Conservation (phyloP, 305 asterid genomes). For the Solanum aculeatissimum region DNA sequence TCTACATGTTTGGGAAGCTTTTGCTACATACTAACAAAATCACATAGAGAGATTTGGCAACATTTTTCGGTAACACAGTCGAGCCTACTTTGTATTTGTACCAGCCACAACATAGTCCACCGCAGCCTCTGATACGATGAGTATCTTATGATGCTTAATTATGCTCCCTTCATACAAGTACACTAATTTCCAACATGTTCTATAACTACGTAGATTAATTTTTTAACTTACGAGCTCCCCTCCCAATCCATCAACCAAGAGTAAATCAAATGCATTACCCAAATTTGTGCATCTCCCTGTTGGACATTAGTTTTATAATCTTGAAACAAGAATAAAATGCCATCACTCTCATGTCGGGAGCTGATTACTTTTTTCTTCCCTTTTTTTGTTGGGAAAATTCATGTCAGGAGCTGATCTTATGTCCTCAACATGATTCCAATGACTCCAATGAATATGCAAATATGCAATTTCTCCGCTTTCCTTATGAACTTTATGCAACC, state of each 20-base stretch:
- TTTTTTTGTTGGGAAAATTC: background rate
- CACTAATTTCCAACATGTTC: background rate
- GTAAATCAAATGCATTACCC: background rate
- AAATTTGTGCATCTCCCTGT: background rate
- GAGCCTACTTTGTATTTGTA: background rate
- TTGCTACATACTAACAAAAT: background rate
- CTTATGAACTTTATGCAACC: background rate
- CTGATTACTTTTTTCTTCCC: background rate
- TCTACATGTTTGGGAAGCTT: background rate
- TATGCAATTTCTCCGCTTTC: background rate
- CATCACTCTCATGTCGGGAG: background rate
- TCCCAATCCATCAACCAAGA: background rate
- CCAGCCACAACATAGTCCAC: background rate
- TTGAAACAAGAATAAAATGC: background rate
- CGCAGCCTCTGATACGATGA: background rate
- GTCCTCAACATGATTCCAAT: background rate
- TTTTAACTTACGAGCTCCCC: background rate
- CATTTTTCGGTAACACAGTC: background rate
- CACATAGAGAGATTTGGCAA: background rate
- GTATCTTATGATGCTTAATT: background rate
- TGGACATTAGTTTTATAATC: background rate
- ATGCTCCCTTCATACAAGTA: background rate
- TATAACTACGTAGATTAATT: background rate
- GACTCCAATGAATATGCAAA: background rate
- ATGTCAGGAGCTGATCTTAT: background rate